Evolutionary conservation across 331 rosid species (phyloP).

Genomic region (Pyracantha coccinea): DNA sequence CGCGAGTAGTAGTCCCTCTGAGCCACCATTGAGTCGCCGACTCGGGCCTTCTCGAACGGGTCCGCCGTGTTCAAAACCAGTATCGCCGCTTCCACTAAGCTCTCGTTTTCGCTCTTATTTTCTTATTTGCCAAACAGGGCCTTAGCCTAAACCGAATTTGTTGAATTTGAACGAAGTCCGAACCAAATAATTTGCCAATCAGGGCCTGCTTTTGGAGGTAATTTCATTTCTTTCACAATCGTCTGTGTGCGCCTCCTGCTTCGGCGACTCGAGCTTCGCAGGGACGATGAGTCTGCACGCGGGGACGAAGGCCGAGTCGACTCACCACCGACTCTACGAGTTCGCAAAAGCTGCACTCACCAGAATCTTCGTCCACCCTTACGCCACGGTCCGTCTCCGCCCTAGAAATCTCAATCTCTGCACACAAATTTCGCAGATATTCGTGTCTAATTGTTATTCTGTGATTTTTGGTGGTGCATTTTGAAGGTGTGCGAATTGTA

Average conservation of each 20-base stretch:
- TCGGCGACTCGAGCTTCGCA: not conserved
- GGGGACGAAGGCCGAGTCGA: conserved; percentile 47
- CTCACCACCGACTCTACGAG: conserved; percentile 70
- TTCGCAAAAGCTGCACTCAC: conserved; percentile 69
- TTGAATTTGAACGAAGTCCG: not conserved
- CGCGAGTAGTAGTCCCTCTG: conserved; percentile 35
- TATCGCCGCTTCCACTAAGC: conserved; percentile 63
- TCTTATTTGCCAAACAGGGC: no score
- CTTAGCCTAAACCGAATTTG: no score
- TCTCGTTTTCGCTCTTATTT: conserved; percentile 21
- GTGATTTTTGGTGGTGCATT: not conserved
- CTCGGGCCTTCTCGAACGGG: conserved; percentile 74
- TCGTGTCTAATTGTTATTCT: not conserved
- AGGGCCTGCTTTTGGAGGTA: not conserved
- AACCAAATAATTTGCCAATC: not conserved
- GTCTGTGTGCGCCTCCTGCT: not conserved
- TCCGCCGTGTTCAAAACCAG: conserved; percentile 69
- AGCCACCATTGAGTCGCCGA: conserved; percentile 79
- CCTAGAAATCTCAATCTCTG: not conserved
- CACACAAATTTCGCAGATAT: not conserved
- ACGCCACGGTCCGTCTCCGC: conserved; percentile 42
- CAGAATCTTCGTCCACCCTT: conserved; percentile 81
- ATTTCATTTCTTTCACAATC: not conserved
- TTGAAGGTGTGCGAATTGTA: conserved; percentile 74
- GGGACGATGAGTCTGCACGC: conserved; percentile 56